These are phyloP conservation scores for Coemansia sp. DNA, from an alignment of 192 early-diverging fungal species.

Conservation along the genomic window DNA sequence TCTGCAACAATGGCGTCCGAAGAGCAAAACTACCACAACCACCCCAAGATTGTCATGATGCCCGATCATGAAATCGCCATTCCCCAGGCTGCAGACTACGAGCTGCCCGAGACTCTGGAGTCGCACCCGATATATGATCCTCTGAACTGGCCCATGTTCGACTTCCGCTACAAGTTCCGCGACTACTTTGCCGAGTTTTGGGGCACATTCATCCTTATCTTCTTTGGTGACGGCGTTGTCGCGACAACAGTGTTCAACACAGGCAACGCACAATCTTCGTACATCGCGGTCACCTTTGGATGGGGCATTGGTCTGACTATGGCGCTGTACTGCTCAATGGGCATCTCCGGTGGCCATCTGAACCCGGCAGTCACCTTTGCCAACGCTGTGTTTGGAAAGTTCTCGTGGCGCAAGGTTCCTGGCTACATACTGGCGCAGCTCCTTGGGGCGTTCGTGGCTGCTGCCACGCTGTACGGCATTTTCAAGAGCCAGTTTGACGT, in stretches of 20 bases:
- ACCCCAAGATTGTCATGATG: constrained; percentile 34
- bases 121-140: constrained; percentile 45
- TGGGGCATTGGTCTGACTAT: constrained; percentile 67
- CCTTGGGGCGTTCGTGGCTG: constrained; percentile 70
- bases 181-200: constrained; percentile 76
- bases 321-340: constrained; percentile 63
- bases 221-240: constrained; percentile 68
- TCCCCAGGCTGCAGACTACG: constrained; percentile 44
- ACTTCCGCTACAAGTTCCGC: constrained; percentile 44
- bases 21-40: constrained; percentile 30
- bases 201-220: constrained; percentile 66
- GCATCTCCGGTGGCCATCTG: constrained; percentile 72
- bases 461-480: constrained; percentile 65
- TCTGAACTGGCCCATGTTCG: constrained; percentile 44
- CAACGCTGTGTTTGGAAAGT: constrained; percentile 65
- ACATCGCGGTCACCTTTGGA: constrained; percentile 60
- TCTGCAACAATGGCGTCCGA: neutral
- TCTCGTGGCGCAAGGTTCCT: constrained; percentile 68
- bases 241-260: constrained; percentile 53
- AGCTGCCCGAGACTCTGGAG: constrained; percentile 25
- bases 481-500: constrained; percentile 62
- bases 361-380: constrained; percentile 77
- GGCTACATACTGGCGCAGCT: constrained; percentile 66
- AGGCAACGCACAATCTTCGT: constrained; percentile 42
- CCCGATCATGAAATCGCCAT: constrained; percentile 46